Evolutionary conservation across 192 early-diverging fungal species (phyloP).

Genomic region (Coemansia sp.): DNA sequence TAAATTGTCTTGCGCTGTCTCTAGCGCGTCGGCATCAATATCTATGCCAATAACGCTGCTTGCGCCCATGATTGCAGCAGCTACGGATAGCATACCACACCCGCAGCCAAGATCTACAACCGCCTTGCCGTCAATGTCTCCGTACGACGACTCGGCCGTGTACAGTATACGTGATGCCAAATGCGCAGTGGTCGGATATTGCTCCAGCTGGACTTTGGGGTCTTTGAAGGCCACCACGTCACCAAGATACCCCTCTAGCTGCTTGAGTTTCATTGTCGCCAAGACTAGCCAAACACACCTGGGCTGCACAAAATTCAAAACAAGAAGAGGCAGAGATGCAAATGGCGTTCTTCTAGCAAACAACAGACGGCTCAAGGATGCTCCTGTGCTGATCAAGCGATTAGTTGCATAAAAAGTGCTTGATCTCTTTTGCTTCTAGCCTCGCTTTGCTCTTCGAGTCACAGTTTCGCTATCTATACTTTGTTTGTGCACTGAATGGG

Average conservation of each 20-base stretch:
- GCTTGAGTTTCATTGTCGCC: conserved; percentile 65
- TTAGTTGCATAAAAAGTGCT: neutral
- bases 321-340: neutral
- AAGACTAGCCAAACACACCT: no score
- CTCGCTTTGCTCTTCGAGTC: neutral
- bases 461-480: neutral
- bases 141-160: conserved; percentile 67
- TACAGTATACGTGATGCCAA: conserved; percentile 74
- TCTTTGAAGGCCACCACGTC: conserved; percentile 62
- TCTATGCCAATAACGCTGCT: conserved; percentile 60
- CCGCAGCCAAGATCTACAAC: conserved; percentile 78
- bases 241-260: conserved; percentile 65
- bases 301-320: neutral
- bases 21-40: conserved; percentile 70
- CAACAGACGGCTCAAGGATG: neutral
- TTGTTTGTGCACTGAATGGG: conserved; percentile 12
- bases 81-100: conserved; percentile 72
- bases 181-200: conserved; percentile 76
- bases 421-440: neutral
- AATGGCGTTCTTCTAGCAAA: neutral
- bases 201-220: conserved; percentile 74
- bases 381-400: neutral
- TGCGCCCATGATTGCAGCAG: conserved; percentile 60
- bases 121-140: conserved; percentile 69
- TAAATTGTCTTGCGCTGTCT: conserved; percentile 66